These are phyloP conservation scores for Moringa oleifera DNA, from an alignment of 345 rosid species.

Conservation along the genomic window DNA sequence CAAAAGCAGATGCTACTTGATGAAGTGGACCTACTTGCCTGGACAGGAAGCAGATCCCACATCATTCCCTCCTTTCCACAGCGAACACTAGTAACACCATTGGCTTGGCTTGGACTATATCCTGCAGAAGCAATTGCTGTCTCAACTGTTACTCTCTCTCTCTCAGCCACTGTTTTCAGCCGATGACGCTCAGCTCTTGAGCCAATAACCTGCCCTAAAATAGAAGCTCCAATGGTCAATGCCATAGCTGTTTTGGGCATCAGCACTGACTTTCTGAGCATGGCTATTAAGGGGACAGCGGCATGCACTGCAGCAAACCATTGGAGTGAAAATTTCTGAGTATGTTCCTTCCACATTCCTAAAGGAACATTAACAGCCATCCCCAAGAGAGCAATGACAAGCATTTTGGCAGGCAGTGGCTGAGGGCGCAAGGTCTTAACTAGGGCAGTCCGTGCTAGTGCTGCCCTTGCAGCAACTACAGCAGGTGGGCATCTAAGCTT, in stretches of 20 bases:
- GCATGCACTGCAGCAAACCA: conserved; percentile 93
- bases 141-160: conserved; percentile 18
- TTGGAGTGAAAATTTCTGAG: conserved; percentile 61
- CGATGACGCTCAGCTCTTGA: conserved; percentile 82
- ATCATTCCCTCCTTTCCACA: conserved; percentile 32
- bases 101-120: conserved; percentile 16
- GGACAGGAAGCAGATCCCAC: conserved; percentile 15
- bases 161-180: conserved; percentile 36
- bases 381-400: conserved; percentile 72
- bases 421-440: conserved; percentile 75
- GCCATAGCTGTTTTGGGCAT: conserved; percentile 94
- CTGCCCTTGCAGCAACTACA: conserved; percentile 78
- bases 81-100: conserved; percentile 17
- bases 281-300: conserved; percentile 90
- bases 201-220: conserved; percentile 81
- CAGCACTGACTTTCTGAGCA: conserved; percentile 78
- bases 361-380: conserved; percentile 85
- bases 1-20: conserved; percentile 39
- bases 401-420: conserved; percentile 81
- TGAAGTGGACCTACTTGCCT: conserved; percentile 11
- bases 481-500: conserved; percentile 77
- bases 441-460: conserved; percentile 66
- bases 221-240: conserved; percentile 78
- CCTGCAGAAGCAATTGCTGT: conserved; percentile 23
- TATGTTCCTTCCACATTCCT: conserved; percentile 90